Evolutionary conservation across 108 stramenopile species (phyloP).

Genomic region (Stephanodiscus minutulus): DNA sequence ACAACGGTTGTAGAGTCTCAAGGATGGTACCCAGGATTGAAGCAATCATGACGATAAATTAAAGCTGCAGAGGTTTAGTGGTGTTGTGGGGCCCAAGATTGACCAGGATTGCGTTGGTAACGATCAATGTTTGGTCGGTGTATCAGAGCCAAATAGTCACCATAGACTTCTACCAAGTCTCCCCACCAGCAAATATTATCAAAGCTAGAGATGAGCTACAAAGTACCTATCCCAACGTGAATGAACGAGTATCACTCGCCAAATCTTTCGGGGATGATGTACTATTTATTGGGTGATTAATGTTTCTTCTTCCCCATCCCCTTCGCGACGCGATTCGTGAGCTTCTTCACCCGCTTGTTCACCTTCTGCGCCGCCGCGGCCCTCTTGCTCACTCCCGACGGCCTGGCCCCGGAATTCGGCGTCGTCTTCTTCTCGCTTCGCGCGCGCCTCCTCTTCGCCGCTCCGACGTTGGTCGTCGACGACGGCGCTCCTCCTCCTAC

Average conservation of each 20-base stretch:
- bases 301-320: constrained; percentile 80
- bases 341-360: constrained; percentile 70
- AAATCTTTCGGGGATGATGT: no score
- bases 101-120: no score
- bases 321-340: constrained; percentile 67
- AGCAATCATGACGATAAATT: no score
- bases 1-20: no score
- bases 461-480: constrained; percentile 12
- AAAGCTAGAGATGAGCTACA: no score
- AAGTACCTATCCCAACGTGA: no score
- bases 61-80: no score
- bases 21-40: no score
- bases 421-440: constrained; percentile 61
- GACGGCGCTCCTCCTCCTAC: no score
- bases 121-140: neutral
- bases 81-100: no score
- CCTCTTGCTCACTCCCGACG: constrained; percentile 65
- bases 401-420: constrained; percentile 26
- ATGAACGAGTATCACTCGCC: no score
- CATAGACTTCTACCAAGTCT: neutral
- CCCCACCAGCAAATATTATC: no score
- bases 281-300: neutral
- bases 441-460: constrained; percentile 36
- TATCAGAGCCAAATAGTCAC: neutral
- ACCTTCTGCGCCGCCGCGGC: constrained; percentile 72